Conservation (phyloP, 2,329 filamentous ascomycete species). For the Beauveria pseudobassiana region DNA sequence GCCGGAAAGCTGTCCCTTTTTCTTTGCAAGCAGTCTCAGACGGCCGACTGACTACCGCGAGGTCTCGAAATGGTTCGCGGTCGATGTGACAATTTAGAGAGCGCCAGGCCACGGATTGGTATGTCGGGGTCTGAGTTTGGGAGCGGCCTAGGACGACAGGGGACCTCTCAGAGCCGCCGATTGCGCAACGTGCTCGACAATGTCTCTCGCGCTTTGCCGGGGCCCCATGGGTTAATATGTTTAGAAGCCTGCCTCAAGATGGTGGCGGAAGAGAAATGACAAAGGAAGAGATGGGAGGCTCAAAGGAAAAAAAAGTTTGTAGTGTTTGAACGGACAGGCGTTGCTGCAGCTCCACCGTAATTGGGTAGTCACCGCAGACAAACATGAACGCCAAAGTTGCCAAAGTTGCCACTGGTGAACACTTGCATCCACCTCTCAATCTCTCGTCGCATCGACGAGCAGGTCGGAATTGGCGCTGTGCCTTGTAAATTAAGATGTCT, state of each 20-base stretch:
- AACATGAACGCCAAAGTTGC: neutral
- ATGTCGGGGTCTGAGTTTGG: conserved; percentile 1
- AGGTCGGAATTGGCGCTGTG: neutral
- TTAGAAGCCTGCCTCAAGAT: neutral
- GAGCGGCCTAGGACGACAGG: neutral
- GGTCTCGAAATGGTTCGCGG: neutral
- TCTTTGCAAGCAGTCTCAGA: neutral
- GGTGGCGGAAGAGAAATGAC: neutral
- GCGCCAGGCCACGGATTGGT: conserved; percentile 5
- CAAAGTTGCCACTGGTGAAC: neutral
- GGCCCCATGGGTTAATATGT: neutral
- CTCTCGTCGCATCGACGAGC: neutral
- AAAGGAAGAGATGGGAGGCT: neutral
- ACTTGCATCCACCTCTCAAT: neutral
- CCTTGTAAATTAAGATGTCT: neutral
- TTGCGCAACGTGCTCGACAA: conserved; percentile 4
- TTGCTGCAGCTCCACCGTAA: neutral
- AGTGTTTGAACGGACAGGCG: neutral
- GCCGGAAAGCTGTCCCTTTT: neutral
- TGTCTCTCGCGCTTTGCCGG: neutral
- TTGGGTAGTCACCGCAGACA: neutral
- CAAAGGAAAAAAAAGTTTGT: neutral
- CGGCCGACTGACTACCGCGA: neutral
- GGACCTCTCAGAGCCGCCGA: conserved; percentile 1
- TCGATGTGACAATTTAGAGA: neutral